Evolutionary conservation across 2,329 filamentous ascomycete species (phyloP), one percentile per base, ranked within the genome.

Genomic region (Colletotrichum sp.): DNA sequence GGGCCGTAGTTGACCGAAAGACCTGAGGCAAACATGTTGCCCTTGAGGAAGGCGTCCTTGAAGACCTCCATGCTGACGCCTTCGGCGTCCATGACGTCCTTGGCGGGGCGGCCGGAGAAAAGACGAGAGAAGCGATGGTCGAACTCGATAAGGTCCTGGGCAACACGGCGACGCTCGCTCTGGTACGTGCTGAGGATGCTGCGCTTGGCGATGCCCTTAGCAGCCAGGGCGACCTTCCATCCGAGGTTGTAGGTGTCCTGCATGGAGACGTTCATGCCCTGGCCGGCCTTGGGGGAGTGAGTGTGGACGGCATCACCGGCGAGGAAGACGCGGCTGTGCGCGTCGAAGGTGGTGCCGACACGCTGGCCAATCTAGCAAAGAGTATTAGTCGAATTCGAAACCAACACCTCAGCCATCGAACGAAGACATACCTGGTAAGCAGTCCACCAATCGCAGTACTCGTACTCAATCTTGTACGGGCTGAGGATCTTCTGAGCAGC

Each of bases 261-360:
- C 90, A 95, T 93, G 34, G 88, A 90, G 3, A 94, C 90, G 78
- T 95, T 95, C 92, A 94, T 94, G 15, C 93, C 93, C 80, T 94
- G 92, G 3, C 92, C 92, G 1, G 91, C 92, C 80, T 94, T 94
- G 25, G 92, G 92, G 9, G 79, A 80, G 77, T 89, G 88, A 1
- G 88, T 90, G 78, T 89, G 87, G 2, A 91, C 90, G 2, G 92
- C 93, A 82, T 94, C 93, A 3, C 93, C 94, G 0, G 93, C 92
- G 6, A 95, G 86, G 81, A 96, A 95, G 12, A 96, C 87, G 6
- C 92, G 88, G 28, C 90, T 87, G 15, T 86, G 83, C 8, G 86
- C 86, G 55, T 88, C 89, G 82, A 93, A 94, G 57, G 87, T 85
- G 2, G 87, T 88, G 6, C 90, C 91, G 0, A 94, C 89, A 8